phyloP scores from a whole-genome alignment of 2,329 filamentous ascomycete genomes.

The Orbilia javanica region DNA sequence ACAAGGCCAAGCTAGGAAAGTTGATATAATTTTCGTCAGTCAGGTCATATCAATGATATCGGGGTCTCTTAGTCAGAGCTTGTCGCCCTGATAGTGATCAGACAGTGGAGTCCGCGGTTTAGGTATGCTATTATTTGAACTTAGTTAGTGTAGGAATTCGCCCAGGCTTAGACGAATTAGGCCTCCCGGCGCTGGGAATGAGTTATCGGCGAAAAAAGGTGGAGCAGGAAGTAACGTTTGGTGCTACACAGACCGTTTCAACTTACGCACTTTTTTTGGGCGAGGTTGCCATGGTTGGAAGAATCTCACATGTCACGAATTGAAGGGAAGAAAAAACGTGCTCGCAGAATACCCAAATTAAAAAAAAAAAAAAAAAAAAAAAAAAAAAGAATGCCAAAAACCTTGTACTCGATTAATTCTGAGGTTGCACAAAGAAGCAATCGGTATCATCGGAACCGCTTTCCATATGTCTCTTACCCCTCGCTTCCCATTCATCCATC shows the following conservation, averaged over 20 bases:
- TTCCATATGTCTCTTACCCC: constrained; percentile 15
- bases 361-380: background rate
- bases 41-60: constrained; percentile 25
- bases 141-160: constrained; percentile 10
- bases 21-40: constrained; percentile 4
- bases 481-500: background rate
- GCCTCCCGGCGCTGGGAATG: background rate
- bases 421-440: constrained; percentile 49
- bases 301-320: constrained; percentile 17
- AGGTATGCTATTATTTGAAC: background rate
- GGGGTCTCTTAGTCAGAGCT: constrained; percentile 16
- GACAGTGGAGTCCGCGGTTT: constrained; percentile 1
- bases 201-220: constrained; percentile 29
- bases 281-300: background rate
- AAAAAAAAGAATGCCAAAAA: background rate
- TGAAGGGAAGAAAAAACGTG: constrained; percentile 8
- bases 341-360: background rate
- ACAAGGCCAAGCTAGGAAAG: constrained; percentile 1
- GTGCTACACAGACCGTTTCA: constrained; percentile 26
- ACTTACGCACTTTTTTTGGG: background rate
- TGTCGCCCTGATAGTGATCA: constrained; percentile 21
- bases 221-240: background rate
- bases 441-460: constrained; percentile 50
- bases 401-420: constrained; percentile 12
- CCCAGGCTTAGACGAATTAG: constrained; percentile 18